Percentiles rank a stretch among this genome's conserved stretches.
phyloP scores from a whole-genome alignment of 2,329 filamentous ascomycete species.

The Ascomycota sp. region DNA sequence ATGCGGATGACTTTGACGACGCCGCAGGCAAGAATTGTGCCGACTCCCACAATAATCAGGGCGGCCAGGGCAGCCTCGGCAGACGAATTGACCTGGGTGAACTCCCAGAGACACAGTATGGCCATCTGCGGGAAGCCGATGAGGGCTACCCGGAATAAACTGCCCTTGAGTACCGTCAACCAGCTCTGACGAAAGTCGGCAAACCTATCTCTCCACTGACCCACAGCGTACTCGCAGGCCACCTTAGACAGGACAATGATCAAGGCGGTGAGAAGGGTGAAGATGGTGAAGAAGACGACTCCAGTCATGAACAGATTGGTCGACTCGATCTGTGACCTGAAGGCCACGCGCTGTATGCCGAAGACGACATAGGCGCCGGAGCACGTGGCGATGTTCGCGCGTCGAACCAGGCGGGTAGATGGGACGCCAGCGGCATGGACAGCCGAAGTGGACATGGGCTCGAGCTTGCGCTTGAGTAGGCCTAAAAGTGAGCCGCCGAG shows the following conservation, averaged over 20 bases:
- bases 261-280: constrained; percentile 55
- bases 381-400: constrained; percentile 29
- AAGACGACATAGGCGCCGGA: constrained; percentile 43
- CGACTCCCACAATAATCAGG: constrained; percentile 71
- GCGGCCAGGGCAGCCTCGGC: constrained; percentile 74
- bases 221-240: constrained; percentile 56
- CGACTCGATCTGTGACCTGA: constrained; percentile 52
- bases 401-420: constrained; percentile 27
- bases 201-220: constrained; percentile 67
- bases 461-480: constrained; percentile 33
- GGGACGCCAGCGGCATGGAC: constrained; percentile 7
- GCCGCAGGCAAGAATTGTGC: constrained; percentile 63
- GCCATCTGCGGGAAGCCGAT: constrained; percentile 86
- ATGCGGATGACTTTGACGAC: constrained; percentile 77
- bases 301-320: constrained; percentile 91
- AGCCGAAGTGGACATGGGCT: constrained; percentile 5
- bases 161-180: constrained; percentile 81
- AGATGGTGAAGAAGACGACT: constrained; percentile 70
- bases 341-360: constrained; percentile 79
- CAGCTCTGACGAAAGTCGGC: constrained; percentile 87
- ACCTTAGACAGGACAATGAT: constrained; percentile 64
- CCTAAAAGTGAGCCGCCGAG: constrained; percentile 16
- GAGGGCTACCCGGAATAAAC: constrained; percentile 73
- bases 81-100: constrained; percentile 66
- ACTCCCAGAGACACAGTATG: constrained; percentile 83